Base-by-base conservation (phyloP, 1,139 yeast genomes). In the Pichia sp. region DNA sequence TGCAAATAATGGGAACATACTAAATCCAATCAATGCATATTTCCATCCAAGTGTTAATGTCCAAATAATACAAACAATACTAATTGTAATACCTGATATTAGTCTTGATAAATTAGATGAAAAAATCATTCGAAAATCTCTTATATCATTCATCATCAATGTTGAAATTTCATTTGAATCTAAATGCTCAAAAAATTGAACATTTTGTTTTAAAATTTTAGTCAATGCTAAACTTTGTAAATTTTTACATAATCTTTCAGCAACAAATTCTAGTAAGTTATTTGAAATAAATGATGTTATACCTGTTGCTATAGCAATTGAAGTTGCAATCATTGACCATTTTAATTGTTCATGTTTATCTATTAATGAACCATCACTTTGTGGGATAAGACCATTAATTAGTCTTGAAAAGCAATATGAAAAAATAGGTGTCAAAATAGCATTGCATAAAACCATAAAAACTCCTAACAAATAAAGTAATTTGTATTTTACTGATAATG, bases 21-120 rank as follows among this genome's bases (percentile, higher is more conserved):
- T 70, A 9, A 88, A 53, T 2, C 95, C 93, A 1, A 86, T 91
- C 14, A 89, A 62, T 1, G 96, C 76, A 37, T 91, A 65, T 52
- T 80, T 83, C 97, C 97, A 91, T 0, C 96, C 95, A n/a, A 72
- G 57, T 0, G 70, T 69, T 6, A 87, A 51, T 0, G 96, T 79
- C 96, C 97, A 89, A 6, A 76, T 64, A 5, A 79, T 51, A 3
- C 96, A 94, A 19, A 78, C 62, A 0, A 67, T 31, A 0, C 81
- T 65, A 42, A 88, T 69, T 0, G 77, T 64, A 1, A 73, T 41
- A 37, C 84, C 68, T 5, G 80, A 74, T 1, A 76, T 53, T 0
- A 73, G 40, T 0, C 82, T 71, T 11, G 79, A 67, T 27, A 86
- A 55, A 49, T 81, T 80, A 32, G 76, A 76, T 1, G 87, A 70